phyloP scores from a whole-genome alignment of 225 moss, liverwort and hornwort genomes.

The Anthoceros angustus region DNA sequence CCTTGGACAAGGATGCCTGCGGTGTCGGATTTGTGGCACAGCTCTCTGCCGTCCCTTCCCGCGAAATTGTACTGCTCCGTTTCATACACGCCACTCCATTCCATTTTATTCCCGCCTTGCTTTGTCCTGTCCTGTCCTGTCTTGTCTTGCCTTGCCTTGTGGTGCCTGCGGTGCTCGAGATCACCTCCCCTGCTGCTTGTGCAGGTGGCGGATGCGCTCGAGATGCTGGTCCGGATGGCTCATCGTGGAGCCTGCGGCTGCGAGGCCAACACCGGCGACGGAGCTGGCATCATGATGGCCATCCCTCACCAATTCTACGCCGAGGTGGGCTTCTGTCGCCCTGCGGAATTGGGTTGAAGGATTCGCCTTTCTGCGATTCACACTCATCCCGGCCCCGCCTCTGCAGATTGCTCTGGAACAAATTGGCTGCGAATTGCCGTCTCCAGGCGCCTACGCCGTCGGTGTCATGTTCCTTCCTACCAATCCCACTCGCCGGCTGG shows the following conservation, averaged over 20 bases:
- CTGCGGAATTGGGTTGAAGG: neutral
- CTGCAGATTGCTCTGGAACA: slow-evolving; percentile 45
- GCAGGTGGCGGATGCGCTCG: slow-evolving; percentile 70
- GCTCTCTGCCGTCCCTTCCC: slow-evolving; percentile 53
- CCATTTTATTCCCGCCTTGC: neutral
- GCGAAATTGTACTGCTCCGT: slow-evolving; percentile 34
- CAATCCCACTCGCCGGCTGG: slow-evolving; percentile 30
- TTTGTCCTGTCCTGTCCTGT: no score
- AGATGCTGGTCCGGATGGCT: slow-evolving; percentile 83
- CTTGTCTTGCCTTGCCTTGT: no score
- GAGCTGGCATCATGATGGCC: slow-evolving; percentile 62
- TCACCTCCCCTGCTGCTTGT: neutral
- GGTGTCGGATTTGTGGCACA: slow-evolving; percentile 81
- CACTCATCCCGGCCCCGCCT: neutral
- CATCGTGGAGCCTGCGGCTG: slow-evolving; percentile 87
- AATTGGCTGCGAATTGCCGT: slow-evolving; percentile 46
- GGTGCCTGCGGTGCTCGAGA: no score
- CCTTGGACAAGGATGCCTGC: slow-evolving; percentile 65
- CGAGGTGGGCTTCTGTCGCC: slow-evolving; percentile 20
- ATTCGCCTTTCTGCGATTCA: neutral
- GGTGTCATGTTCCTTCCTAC: slow-evolving; percentile 74
- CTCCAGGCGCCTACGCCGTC: slow-evolving; percentile 48
- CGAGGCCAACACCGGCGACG: slow-evolving; percentile 78
- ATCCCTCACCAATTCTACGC: slow-evolving; percentile 62
- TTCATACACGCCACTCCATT: neutral